Evolutionary conservation across 2,329 filamentous ascomycete genomes (phyloP), one percentile per base, ranked within the genome.

Genomic region (Sporothrix euskadiensis): DNA sequence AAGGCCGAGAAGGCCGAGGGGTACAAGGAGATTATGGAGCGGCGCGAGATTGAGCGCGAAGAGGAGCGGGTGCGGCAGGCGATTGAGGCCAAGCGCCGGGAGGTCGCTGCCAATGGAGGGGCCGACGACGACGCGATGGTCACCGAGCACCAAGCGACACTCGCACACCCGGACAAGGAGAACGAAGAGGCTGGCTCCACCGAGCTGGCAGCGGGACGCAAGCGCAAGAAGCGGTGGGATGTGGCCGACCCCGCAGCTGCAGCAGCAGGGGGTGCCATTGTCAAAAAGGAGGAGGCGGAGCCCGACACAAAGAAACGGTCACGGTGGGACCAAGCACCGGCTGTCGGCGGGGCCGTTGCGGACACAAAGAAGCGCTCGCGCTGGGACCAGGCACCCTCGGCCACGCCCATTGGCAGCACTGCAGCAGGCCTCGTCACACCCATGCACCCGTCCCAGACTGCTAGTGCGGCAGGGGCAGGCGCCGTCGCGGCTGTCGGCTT

Each of bases 181-280:
- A 92, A 91, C 75, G 86, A 85, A 59, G 92, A 94, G 71, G 87
- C 88, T 75, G 91, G 90, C 63, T 88, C 91, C 70, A 87, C 92
- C 68, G 88, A 91, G 78, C 85, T 87, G 76, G 83, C 87, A 9
- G 84, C 88, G 32, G 88, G 90, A 47, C 88, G 91, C 75, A 96
- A 96, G 87, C 90, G 94, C 79, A 98, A 97, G 87, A 94, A 97
- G 86, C 90, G 96, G 82, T 99, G 96, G 96, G 95, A 98, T 81
- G 90, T 94, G 22, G 84, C 87, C 26, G 85, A 90, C n/a, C 85
- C 87, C 6, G 85, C 35, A 35, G 35, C 88, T 52, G 85, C 30
- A 16, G 85, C 22, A 26, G 70, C 22, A 47, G 16, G 83, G 19
- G 71, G 30, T 6, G 59, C n/a, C 63, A 30, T 44, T 32, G 82